Evolutionary conservation across 495 filamentous ascomycete genomes (phyloP), one percentile per base, ranked within the genome.

Genomic region (Jackrogersella multiformis): DNA sequence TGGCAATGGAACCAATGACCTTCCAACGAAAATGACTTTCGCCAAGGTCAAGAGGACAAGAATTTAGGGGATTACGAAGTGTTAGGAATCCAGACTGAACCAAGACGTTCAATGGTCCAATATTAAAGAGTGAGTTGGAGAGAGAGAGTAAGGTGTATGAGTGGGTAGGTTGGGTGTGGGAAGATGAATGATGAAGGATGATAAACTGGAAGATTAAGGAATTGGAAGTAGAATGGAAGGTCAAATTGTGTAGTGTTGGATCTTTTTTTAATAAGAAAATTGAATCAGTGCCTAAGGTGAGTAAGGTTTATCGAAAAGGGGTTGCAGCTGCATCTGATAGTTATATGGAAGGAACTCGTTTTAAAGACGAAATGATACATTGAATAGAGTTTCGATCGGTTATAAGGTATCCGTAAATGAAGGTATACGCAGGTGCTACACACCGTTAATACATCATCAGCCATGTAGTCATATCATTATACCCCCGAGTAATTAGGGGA

Each of bases 41-140:
- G 28, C 41, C 35, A 55, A 67, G 42, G 56, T 41, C 56, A 66
- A 61, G 39, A 42, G 41, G 41, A 49, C 42, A 49, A 24, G 56
- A 21, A 44, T 28, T 10, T 28, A 52, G 34, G 32, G n/a, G 35
- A 32, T 6, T 34, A 35, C 1, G 56, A 34, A 35, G 26, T 51
- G 56, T 36, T 61, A 42, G 61, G 26, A 65, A 67, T 67, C 57
- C 42, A 61, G 56, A 52, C 28, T 24, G 42, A 56, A 34, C 64
- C 57, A 61, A 67, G 57, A 61, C 46, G 42, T 56, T 49, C 24
- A 52, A 61, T 39, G 57, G 56, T 42, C 57, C 56, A 67, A 67
- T 41, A 51, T 30, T 30, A 35, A 48, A 56, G 23, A 16, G 32
- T 34, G 24, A 24, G 41, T 30, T 59, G n/a, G n/a, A n/a, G n/a